Conservation (phyloP, 306 rosid species). For the Cicer bijugum region DNA sequence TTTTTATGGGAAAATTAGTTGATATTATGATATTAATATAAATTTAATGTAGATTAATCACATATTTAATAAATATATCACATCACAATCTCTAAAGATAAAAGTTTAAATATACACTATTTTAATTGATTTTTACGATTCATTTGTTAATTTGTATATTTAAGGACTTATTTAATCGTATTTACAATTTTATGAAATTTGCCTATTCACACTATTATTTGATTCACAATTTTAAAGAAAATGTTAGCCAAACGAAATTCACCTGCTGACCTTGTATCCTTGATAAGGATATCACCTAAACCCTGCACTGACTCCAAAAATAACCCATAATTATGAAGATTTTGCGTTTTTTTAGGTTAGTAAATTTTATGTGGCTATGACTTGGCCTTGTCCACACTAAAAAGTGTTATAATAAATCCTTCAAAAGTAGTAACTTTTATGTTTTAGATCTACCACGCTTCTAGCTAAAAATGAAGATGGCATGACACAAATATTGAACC, state of each 20-base stretch:
- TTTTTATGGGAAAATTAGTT: too few species aligned
- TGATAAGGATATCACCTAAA: constrained; percentile 45
- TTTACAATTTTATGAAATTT: too few species aligned
- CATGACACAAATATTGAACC: constrained; percentile 18
- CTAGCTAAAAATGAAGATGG: constrained; percentile 72
- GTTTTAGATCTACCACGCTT: constrained; percentile 49
- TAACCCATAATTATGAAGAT: constrained; percentile 45
- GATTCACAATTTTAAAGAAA: too few species aligned
- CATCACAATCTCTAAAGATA: too few species aligned
- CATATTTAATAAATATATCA: too few species aligned
- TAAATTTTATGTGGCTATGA: constrained; percentile 34
- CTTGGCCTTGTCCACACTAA: constrained; percentile 40
- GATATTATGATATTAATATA: too few species aligned
- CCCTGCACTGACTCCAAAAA: constrained; percentile 32
- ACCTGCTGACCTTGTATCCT: constrained; percentile 48
- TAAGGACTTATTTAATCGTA: too few species aligned
- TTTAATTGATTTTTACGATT: too few species aligned
- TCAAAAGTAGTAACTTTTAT: constrained; percentile 47
- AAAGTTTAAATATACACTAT: too few species aligned
- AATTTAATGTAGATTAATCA: too few species aligned
- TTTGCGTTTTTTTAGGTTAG: constrained; percentile 55
- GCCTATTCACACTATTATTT: too few species aligned
- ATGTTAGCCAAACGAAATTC: neutral
- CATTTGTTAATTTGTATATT: too few species aligned
- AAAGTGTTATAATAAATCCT: constrained; percentile 11